Base-by-base conservation (phyloP, 108 stramenopile genomes). In the Nitzschia putrida region DNA sequence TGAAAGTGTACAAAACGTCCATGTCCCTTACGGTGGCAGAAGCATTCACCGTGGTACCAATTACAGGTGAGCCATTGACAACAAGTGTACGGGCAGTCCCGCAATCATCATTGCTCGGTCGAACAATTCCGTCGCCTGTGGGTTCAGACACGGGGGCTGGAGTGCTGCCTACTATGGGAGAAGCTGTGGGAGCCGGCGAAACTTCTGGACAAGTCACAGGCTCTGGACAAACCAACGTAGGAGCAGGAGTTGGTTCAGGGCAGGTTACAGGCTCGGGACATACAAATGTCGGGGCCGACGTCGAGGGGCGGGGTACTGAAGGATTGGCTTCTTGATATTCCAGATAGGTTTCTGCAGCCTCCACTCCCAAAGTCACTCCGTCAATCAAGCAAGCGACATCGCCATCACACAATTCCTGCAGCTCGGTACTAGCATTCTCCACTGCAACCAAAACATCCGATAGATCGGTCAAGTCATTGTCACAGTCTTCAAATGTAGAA, bases 311-410 rank as follows among this genome's bases (percentile, higher is more conserved):
- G n/a, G n/a, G n/a, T n/a, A n/a, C n/a, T n/a, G n/a, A n/a, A n/a
- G n/a, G n/a, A n/a, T 53, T 21, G 8, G 8, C 8, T n/a, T 9
- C 53, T 53, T 14, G 53, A n/a, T 53, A 14, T 53, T 53, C 53
- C 8, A 53, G 53, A 8, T 18, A 53, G 8, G 11, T 21, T 8
- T 53, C 53, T 18, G 53, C 53, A 53, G 53, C 53, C 18, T 53
- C 53, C 8, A 8, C 53, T 18, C 53, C 53, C 11, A 53, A 20
- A 11, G 53, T 21, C 8, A 18, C n/a, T 14, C n/a, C 8, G 21
- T 53, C 53, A n/a, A 53, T 53, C 18, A 53, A 20, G 53, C 53
- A 53, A 11, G n/a, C 8, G 8, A 53, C 21, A 20, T 53, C 53
- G 8, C n/a, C 53, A 8, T 53, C 21, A 20, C 53, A 53, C 13